Evolutionary conservation across 495 filamentous ascomycete species (phyloP).

Genomic region (Daldinia vernicosa): DNA sequence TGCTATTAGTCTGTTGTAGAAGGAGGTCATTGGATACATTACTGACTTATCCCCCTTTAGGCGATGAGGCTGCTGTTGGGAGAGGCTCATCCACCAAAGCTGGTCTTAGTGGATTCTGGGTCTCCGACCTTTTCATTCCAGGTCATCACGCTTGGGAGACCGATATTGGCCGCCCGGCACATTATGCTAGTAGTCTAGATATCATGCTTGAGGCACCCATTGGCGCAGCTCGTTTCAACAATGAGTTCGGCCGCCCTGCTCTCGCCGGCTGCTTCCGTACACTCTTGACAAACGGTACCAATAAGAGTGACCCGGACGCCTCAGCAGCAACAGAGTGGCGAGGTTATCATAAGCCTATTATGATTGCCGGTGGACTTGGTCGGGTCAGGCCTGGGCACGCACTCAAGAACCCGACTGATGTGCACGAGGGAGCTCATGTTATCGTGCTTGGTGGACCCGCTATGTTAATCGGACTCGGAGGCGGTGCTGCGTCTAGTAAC

Average conservation of each 20-base stretch:
- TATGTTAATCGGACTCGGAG: slow-evolving; percentile 96
- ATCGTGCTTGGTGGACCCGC: slow-evolving; percentile 94
- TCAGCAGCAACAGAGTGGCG: slow-evolving; percentile 71
- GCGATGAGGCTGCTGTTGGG: slow-evolving; percentile 92
- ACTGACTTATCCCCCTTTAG: slow-evolving; percentile 10
- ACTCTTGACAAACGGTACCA: slow-evolving; percentile 71
- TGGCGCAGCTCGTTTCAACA: slow-evolving; percentile 94
- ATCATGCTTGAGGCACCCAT: slow-evolving; percentile 98
- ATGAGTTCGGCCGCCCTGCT: slow-evolving; percentile 95
- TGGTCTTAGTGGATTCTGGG: slow-evolving; percentile 90
- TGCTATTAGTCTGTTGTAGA: neutral
- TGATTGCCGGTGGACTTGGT: slow-evolving; percentile 96
- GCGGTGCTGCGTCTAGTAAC: slow-evolving; percentile 92
- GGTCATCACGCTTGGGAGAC: slow-evolving; percentile 85
- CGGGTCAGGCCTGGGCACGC: slow-evolving; percentile 96
- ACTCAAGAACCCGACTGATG: slow-evolving; percentile 78
- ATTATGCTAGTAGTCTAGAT: slow-evolving; percentile 91
- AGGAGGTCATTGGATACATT: neutral
- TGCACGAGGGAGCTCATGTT: slow-evolving; percentile 83
- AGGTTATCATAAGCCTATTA: slow-evolving; percentile 98
- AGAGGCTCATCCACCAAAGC: slow-evolving; percentile 93
- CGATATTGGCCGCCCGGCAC: slow-evolving; percentile 86
- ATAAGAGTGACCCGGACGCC: slow-evolving; percentile 57
- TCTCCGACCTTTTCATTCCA: slow-evolving; percentile 91
- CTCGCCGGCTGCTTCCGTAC: slow-evolving; percentile 91